phyloP scores from a whole-genome alignment of 352 stramenopile genomes.

The Phytophthora podocarpi region DNA sequence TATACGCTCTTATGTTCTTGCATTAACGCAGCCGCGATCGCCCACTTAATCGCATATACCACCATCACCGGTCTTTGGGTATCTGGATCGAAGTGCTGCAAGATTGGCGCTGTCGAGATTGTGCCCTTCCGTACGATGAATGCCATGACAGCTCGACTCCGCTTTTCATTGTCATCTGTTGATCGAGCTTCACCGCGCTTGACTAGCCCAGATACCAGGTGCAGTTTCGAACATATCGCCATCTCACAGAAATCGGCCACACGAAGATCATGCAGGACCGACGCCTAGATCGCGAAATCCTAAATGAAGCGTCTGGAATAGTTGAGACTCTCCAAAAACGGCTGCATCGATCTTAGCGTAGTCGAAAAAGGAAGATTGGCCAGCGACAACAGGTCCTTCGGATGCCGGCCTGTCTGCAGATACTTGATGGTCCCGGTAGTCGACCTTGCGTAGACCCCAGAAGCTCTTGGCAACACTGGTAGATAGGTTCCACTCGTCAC shows the following conservation, averaged over 20 bases:
- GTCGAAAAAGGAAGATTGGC: not conserved
- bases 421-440: not conserved
- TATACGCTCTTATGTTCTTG: not conserved
- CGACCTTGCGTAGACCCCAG: not conserved
- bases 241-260: too few species aligned
- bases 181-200: too few species aligned
- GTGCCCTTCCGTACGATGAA: too few species aligned
- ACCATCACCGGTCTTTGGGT: too few species aligned
- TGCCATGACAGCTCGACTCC: too few species aligned
- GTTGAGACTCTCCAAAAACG: not conserved
- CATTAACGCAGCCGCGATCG: not conserved
- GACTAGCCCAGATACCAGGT: too few species aligned
- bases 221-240: too few species aligned
- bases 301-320: not conserved
- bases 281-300: conserved; percentile 3
- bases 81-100: too few species aligned
- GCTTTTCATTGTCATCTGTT: too few species aligned
- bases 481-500: not conserved
- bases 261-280: not conserved
- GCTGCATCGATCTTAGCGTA: not conserved
- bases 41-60: conserved; percentile 1
- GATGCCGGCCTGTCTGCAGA: too few species aligned
- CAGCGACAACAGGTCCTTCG: not conserved
- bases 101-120: too few species aligned
- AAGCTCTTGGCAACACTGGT: not conserved